Evolutionary conservation across 2,329 filamentous ascomycete species (phyloP), one percentile per base, ranked within the genome.

Genomic region (Gnomoniopsis sp.): DNA sequence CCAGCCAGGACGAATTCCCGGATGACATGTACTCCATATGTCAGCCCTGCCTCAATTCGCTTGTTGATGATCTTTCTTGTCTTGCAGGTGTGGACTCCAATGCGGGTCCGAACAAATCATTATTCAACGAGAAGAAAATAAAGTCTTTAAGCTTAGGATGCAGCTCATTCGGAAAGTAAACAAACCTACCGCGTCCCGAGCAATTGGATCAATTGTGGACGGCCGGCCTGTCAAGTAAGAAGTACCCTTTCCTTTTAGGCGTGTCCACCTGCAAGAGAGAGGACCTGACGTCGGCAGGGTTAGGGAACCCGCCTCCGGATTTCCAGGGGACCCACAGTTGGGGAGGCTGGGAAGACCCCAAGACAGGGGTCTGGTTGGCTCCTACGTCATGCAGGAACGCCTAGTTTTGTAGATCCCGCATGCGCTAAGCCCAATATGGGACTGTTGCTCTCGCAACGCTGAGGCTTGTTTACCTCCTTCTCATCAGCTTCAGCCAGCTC

Each of bases 311-410:
- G 53, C 53, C 53, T 49, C 48, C 53, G 43, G 34, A 48, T 55
- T 48, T 48, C 19, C n/a, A 41, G n/a, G 38, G n/a, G 14, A 15
- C 12, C 38, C 12, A 15, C 12, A 15, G 3, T 15, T 26, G 30
- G 43, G 53, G 53, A 55, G 53, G 53, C 53, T 55, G 53, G 53
- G 52, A 34, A 55, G 12, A 23, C 44, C 6, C 22, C 22, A 41
- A 41, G n/a, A 34, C 17, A 43, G n/a, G 52, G 26, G 26, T 36
- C 43, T 60, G 53, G 21, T 30, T 46, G 44, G 49, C 34, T 30
- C 51, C 51, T 61, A 61, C 59, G 59, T 61, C 59, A 61, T 56
- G 59, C 59, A 61, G 59, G 59, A 59, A 61, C 56, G 56, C 53
- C 56, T 30, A 50, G 46, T 15, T 48, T 49, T 21, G 52, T 44